These are phyloP conservation scores for Fusarium papillatum DNA, from an alignment of 2,329 filamentous ascomycete genomes.

Conservation along the genomic window DNA sequence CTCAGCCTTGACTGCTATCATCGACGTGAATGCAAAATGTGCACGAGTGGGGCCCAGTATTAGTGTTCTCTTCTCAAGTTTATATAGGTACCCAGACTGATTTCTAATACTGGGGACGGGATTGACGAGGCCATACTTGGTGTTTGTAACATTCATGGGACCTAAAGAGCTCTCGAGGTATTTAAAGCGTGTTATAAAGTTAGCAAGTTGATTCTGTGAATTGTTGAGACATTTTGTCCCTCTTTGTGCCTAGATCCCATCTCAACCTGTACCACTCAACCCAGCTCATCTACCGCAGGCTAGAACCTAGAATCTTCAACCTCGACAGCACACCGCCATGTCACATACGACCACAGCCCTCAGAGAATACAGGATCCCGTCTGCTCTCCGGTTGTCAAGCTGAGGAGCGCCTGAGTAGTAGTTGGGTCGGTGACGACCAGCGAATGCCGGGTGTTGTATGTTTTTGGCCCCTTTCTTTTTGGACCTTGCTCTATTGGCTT, in stretches of 20 bases:
- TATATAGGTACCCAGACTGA: not conserved
- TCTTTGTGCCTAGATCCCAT: not conserved
- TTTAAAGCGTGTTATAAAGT: not conserved
- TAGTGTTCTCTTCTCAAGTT: not conserved
- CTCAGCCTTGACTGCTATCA: not conserved
- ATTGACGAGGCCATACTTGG: not conserved
- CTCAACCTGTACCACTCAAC: not conserved
- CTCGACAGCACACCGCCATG: too few relatives aligned
- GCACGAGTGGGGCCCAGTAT: not conserved
- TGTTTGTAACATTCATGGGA: not conserved
- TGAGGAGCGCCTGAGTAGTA: conserved; percentile 20
- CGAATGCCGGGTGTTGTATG: conserved; percentile 17
- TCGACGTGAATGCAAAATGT: too few relatives aligned
- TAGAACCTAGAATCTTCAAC: not conserved
- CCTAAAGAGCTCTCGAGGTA: not conserved
- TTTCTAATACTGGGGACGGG: not conserved
- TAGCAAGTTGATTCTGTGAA: not conserved
- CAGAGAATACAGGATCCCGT: conserved; percentile 19
- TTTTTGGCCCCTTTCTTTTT: not conserved
- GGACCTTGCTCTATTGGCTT: not conserved
- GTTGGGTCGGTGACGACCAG: conserved; percentile 24
- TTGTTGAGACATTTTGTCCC: not conserved
- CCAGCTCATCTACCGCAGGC: not conserved
- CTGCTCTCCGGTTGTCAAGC: conserved; percentile 15
- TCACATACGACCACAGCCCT: conserved; percentile 16